Evolutionary conservation across 805 yeast genomes (phyloP).

Genomic region (Candida loeiensis): DNA sequence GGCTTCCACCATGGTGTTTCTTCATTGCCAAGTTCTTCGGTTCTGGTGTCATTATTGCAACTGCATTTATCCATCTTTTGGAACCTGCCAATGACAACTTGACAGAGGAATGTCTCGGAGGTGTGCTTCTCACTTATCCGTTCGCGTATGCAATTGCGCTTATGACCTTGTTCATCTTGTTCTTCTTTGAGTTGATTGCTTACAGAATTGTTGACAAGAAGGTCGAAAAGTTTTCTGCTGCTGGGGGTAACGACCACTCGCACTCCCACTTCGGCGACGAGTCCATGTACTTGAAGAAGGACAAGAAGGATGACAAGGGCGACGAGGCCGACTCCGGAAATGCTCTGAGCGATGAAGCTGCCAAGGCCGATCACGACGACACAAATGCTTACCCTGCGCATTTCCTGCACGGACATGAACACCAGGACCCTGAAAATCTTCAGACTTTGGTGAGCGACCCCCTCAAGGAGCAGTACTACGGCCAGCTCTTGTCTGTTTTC

Average conservation of each 20-base stretch:
- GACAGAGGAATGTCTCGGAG: conserved; percentile 57
- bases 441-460: conserved; percentile 32
- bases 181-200: conserved; percentile 49
- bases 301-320: conserved; percentile 16
- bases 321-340: conserved; percentile 12
- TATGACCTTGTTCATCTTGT: conserved; percentile 49
- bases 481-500: conserved; percentile 54
- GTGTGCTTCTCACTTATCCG: conserved; percentile 51
- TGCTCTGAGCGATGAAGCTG: conserved; percentile 14
- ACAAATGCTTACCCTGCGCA: conserved; percentile 35
- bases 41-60: conserved; percentile 79
- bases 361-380: background rate
- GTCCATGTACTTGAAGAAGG: conserved; percentile 26
- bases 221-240: conserved; percentile 17
- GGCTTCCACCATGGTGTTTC: conserved; percentile 60
- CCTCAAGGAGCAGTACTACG: conserved; percentile 47
- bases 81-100: conserved; percentile 65
- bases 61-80: conserved; percentile 73
- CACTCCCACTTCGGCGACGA: conserved; percentile 50
- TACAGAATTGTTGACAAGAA: conserved; percentile 43
- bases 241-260: conserved; percentile 19
- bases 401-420: conserved; percentile 40
- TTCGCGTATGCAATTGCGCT: conserved; percentile 53
- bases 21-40: conserved; percentile 74
- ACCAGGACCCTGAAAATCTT: conserved; percentile 43